Conservation (phyloP, 176 grass and related monocot genomes). For the Juncus effusus region DNA sequence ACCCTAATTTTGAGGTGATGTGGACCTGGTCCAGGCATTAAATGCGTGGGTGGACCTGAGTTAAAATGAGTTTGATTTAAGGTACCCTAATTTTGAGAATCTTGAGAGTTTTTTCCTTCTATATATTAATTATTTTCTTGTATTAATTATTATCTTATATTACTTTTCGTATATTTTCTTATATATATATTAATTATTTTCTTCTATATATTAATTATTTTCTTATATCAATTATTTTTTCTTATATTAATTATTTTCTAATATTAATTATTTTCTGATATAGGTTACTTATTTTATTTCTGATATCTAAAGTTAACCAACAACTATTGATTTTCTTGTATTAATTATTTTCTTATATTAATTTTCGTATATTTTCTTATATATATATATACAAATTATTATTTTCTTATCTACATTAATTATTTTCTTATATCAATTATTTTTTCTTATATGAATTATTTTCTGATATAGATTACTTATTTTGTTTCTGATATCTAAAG, state of each 20-base stretch:
- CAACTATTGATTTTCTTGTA: too few species aligned
- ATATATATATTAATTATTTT: neutral
- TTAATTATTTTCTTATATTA: too few species aligned
- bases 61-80: conserved; percentile 1
- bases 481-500: conserved; percentile 25
- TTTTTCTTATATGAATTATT: neutral
- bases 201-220: neutral
- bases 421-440: too few species aligned
- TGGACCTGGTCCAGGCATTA: too few species aligned
- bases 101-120: neutral
- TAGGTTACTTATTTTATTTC: neutral
- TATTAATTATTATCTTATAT: too few species aligned
- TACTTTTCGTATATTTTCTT: neutral
- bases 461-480: neutral
- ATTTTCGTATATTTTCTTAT: neutral
- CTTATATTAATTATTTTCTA: neutral
- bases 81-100: neutral
- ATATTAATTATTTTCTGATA: too few species aligned
- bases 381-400: neutral
- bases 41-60: neutral
- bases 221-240: too few species aligned
- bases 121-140: neutral
- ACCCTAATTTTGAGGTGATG: neutral
- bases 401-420: neutral
- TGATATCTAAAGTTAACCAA: conserved; percentile 25